These are phyloP conservation scores for Luvunga scandens DNA, from an alignment of 345 rosid species.

Conservation along the genomic window DNA sequence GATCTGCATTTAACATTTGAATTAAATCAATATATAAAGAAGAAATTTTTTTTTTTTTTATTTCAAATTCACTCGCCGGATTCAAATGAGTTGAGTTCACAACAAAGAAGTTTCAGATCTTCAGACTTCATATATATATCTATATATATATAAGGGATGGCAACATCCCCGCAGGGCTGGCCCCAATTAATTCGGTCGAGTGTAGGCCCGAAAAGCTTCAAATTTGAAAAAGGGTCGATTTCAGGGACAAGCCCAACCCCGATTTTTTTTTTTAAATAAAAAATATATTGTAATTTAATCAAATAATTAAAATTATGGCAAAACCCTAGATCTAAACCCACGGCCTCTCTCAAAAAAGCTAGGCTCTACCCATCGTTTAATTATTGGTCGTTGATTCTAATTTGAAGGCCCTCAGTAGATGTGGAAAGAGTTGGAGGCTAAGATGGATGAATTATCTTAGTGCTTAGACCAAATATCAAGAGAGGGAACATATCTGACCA, in stretches of 20 bases:
- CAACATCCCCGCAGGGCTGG: too few relatives aligned
- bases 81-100: not conserved
- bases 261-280: too few relatives aligned
- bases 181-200: too few relatives aligned
- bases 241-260: too few relatives aligned
- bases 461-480: slow-evolving; percentile 56
- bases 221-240: too few relatives aligned
- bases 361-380: not conserved
- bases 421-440: slow-evolving; percentile 57
- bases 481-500: slow-evolving; percentile 56
- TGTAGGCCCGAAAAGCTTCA: too few relatives aligned
- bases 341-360: too few relatives aligned
- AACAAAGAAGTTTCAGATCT: not conserved
- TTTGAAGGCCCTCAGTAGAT: slow-evolving; percentile 35
- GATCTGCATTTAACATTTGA: not conserved
- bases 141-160: too few relatives aligned
- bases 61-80: not conserved
- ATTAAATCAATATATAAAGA: not conserved
- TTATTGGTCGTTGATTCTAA: not conserved
- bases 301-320: too few relatives aligned
- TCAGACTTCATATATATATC: not conserved
- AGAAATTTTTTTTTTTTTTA: not conserved
- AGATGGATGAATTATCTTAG: slow-evolving; percentile 65
- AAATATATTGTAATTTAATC: too few relatives aligned
- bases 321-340: too few relatives aligned